These are phyloP conservation scores for Metarhizium guizhouense DNA, from an alignment of 2,329 filamentous ascomycete species.

Conservation along the genomic window DNA sequence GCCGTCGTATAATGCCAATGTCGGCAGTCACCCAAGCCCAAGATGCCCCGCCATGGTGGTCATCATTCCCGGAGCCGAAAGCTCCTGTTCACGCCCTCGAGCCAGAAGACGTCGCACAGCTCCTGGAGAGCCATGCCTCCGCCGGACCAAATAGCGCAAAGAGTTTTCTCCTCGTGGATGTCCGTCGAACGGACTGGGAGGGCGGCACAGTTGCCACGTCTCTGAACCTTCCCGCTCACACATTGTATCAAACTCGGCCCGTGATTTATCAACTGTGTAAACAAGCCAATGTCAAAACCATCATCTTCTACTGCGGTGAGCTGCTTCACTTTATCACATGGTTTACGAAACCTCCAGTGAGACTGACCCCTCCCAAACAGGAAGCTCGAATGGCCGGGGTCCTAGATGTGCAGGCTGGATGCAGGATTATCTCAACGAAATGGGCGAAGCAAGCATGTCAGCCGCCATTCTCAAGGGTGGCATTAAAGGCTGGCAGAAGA, in stretches of 20 bases:
- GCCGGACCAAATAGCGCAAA: conserved; percentile 16
- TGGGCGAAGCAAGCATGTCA: conserved; percentile 32
- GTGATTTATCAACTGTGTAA: conserved; percentile 40
- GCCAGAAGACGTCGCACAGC: conserved; percentile 28
- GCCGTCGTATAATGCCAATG: background rate
- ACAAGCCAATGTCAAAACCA: conserved; percentile 35
- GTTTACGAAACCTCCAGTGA: too few relatives aligned
- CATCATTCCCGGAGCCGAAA: conserved; percentile 33
- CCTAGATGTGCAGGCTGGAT: conserved; percentile 46
- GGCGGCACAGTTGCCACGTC: conserved; percentile 52
- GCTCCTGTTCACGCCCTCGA: conserved; percentile 28
- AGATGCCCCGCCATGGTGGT: conserved; percentile 26
- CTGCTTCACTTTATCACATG: background rate
- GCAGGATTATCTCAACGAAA: conserved; percentile 43
- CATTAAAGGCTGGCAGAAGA: conserved; percentile 46
- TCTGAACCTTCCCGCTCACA: conserved; percentile 48
- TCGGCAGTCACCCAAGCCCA: background rate
- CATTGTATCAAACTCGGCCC: conserved; percentile 40
- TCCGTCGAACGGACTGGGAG: conserved; percentile 44
- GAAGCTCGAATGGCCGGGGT: conserved; percentile 41
- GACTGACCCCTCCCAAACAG: conserved; percentile 18
- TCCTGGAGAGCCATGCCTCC: conserved; percentile 29
- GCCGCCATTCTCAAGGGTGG: conserved; percentile 41
- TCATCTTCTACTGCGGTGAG: conserved; percentile 49
- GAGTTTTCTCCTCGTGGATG: conserved; percentile 40